Evolutionary conservation across 2,329 filamentous ascomycete species (phyloP).

Genomic region (Calonectria pseudoreteaudii): DNA sequence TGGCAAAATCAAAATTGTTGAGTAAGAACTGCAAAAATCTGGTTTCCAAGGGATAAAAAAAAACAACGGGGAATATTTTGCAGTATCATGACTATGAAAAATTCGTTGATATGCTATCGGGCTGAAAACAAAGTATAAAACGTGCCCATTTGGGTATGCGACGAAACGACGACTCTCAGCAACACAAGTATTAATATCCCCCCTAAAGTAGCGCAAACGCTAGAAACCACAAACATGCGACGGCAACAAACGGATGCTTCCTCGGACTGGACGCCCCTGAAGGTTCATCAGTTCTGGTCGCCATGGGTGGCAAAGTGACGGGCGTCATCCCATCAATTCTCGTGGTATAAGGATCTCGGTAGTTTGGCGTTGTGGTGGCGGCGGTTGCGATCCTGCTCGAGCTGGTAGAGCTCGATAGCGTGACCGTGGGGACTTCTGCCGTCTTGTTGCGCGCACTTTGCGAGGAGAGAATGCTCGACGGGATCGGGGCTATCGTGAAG

Average conservation of each 20-base stretch:
- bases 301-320: neutral
- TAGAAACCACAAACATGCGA: neutral
- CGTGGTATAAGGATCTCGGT: neutral
- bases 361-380: neutral
- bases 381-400: neutral
- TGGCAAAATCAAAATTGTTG: neutral
- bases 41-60: no score
- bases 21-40: neutral
- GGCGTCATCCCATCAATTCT: constrained; percentile 4
- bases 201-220: neutral
- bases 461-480: constrained; percentile 28
- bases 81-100: neutral
- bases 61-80: neutral
- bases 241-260: neutral
- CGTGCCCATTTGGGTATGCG: neutral
- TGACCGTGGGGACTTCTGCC: constrained; percentile 6
- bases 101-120: neutral
- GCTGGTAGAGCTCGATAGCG: neutral
- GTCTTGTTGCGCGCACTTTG: constrained; percentile 32
- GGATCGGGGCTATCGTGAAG: constrained; percentile 17
- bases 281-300: neutral
- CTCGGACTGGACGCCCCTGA: neutral
- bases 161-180: neutral
- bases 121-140: neutral
- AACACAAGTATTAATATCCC: neutral